Percentiles rank a stretch among this genome's conserved stretches.
phyloP scores from a whole-genome alignment of 208 protist genomes.

The Wallacemonas sp. region DNA sequence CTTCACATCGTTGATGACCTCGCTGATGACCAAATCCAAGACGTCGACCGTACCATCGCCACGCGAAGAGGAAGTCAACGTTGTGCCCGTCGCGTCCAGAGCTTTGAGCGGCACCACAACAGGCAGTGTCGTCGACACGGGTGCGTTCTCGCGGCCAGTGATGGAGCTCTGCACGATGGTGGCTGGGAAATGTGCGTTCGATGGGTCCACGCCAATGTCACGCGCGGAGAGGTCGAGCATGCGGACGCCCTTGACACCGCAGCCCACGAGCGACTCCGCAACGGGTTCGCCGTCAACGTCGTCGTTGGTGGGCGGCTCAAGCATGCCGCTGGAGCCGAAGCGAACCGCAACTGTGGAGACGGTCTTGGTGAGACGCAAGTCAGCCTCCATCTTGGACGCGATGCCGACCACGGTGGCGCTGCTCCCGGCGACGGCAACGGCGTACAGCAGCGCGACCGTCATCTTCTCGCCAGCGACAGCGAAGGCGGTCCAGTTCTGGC shows the following conservation, averaged over 20 bases:
- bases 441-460: conserved; percentile 70
- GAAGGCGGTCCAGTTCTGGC: conserved; percentile 49
- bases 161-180: conserved; percentile 36
- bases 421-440: conserved; percentile 63
- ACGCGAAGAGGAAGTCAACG: not conserved
- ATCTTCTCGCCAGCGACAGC: conserved; percentile 76
- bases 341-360: not conserved
- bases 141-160: conserved; percentile 7
- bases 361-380: conserved; percentile 49
- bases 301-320: not conserved
- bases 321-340: not conserved
- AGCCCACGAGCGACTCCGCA: conserved; percentile 16
- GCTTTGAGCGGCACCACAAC: conserved; percentile 8
- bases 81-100: conserved; percentile 12
- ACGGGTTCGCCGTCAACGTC: not conserved
- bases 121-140: conserved; percentile 10
- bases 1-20: conserved; percentile 39
- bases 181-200: conserved; percentile 36
- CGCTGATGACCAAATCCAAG: conserved; percentile 42
- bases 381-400: conserved; percentile 65
- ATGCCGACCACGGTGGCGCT: conserved; percentile 56
- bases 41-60: conserved; percentile 1
- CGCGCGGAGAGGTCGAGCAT: conserved; percentile 38
- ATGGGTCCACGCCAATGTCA: conserved; percentile 34
- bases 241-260: conserved; percentile 24